Evolutionary conservation across 1,284 basidiomycete species (phyloP).

Genomic region (Apiotrichum mycotoxinovorans): DNA sequence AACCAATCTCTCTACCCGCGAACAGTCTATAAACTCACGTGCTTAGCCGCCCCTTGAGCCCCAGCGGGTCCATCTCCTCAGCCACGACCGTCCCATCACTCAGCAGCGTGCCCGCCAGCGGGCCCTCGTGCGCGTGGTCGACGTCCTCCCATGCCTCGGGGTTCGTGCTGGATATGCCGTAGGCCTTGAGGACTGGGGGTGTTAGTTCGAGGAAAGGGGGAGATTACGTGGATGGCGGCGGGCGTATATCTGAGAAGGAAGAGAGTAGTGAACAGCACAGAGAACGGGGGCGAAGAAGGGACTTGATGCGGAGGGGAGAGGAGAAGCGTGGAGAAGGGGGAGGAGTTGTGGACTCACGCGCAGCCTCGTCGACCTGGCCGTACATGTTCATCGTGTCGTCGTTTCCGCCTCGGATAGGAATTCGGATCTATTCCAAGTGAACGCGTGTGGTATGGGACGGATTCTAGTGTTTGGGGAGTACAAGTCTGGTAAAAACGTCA

Average conservation of each 20-base stretch:
- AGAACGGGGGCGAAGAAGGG: neutral
- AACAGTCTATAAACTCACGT: slow-evolving; percentile 29
- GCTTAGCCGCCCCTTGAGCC: slow-evolving; percentile 35
- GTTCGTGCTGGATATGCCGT: slow-evolving; percentile 44
- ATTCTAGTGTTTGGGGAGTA: too few species aligned
- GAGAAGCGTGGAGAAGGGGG: neutral
- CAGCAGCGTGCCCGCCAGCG: slow-evolving; percentile 38
- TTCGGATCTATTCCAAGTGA: too few species aligned
- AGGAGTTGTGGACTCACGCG: neutral
- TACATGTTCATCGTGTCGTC: neutral
- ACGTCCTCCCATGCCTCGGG: slow-evolving; percentile 49
- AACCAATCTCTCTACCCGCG: too few species aligned
- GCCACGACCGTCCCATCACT: slow-evolving; percentile 34
- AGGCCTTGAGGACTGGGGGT: slow-evolving; percentile 47
- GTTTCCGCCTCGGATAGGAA: too few species aligned
- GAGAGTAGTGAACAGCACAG: neutral
- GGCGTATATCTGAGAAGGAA: neutral
- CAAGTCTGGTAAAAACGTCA: too few species aligned
- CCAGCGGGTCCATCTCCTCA: slow-evolving; percentile 49
- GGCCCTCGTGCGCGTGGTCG: slow-evolving; percentile 46
- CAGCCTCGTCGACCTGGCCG: neutral
- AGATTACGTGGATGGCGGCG: too few species aligned
- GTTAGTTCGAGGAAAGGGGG: neutral
- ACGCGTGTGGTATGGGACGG: too few species aligned
- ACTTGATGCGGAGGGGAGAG: neutral